A percentile compares a stretch with the other conserved stretches of the same genome.
These are phyloP conservation scores for Oryza brachyantha DNA, from an alignment of 176 grass and related monocot species.

Conservation along the genomic window DNA sequence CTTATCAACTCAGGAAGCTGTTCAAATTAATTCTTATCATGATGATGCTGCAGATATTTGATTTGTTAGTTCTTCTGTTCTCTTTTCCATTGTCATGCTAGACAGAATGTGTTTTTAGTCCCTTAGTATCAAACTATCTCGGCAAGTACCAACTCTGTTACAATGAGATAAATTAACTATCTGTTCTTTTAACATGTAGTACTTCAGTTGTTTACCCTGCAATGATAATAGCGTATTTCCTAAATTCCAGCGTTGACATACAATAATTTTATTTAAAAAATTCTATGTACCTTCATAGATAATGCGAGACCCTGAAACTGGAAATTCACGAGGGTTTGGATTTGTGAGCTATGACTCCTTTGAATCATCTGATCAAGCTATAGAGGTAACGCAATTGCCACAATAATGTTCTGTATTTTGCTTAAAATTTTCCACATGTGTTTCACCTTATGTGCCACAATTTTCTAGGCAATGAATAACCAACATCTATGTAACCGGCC, in stretches of 20 bases:
- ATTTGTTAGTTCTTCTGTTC: neutral
- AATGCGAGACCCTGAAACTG: slow-evolving; percentile 96
- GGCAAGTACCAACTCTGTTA: neutral
- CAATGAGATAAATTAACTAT: neutral
- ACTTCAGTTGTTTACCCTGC: neutral
- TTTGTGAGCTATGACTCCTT: slow-evolving; percentile 99
- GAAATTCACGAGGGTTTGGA: slow-evolving; percentile 92
- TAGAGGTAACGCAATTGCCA: slow-evolving; percentile 56
- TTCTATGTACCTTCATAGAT: slow-evolving; percentile 46
- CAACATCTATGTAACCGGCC: slow-evolving; percentile 89
- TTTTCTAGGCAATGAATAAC: slow-evolving; percentile 82
- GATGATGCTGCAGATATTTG: neutral
- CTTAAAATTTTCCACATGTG: slow-evolving; percentile 13
- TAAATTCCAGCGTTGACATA: neutral
- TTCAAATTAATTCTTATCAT: neutral
- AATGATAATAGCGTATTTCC: neutral
- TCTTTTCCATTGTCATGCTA: neutral
- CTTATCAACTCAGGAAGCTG: neutral
- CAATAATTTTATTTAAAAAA: neutral
- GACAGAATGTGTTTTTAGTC: neutral
- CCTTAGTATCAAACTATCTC: neutral
- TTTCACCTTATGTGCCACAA: slow-evolving; percentile 15
- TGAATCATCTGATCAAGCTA: slow-evolving; percentile 94
- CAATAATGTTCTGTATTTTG: slow-evolving; percentile 12
- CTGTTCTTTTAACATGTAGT: slow-evolving; percentile 20